Percentiles rank a stretch among this genome's conserved stretches.
Evolutionary conservation across 2,329 filamentous ascomycete genomes (phyloP).

Genomic region (Apiospora phragmitis): DNA sequence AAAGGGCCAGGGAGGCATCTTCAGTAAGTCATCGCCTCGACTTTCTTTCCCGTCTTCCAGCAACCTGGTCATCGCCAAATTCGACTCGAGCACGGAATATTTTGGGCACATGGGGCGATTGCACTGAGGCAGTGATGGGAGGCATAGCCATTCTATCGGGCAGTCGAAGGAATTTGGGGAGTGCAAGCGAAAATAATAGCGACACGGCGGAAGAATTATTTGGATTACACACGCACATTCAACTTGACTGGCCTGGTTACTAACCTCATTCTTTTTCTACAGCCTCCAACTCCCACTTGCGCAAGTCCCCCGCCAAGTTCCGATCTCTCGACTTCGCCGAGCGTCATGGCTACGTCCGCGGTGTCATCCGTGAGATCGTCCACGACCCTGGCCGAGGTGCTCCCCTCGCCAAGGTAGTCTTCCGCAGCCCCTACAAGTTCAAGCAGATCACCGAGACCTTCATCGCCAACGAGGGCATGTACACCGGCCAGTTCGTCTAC

Average conservation of each 20-base stretch:
- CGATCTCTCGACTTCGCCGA: conserved; percentile 94
- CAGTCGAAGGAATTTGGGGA: background rate
- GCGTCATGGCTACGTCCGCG: conserved; percentile 95
- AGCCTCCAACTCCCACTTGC: conserved; percentile 85
- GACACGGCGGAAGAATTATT: background rate
- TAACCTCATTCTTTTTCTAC: conserved; percentile 21
- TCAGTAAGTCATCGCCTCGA: conserved; percentile 30
- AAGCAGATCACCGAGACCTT: conserved; percentile 98
- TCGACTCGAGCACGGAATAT: conserved; percentile 5
- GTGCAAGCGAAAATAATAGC: background rate
- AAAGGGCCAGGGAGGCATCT: conserved; percentile 37
- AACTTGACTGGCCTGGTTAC: background rate
- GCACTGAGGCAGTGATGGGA: background rate
- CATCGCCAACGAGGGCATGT: conserved; percentile 99
- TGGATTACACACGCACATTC: background rate
- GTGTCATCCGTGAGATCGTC: conserved; percentile 98
- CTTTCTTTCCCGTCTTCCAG: conserved; percentile 9
- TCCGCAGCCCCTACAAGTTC: conserved; percentile 98
- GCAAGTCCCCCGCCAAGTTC: conserved; percentile 96
- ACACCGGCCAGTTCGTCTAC: conserved; percentile 99
- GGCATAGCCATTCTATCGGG: background rate
- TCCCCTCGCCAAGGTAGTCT: conserved; percentile 92
- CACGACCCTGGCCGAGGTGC: conserved; percentile 98
- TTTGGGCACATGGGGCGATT: background rate
- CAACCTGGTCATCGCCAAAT: conserved; percentile 6